Evolutionary conservation across 352 stramenopile genomes (phyloP), one percentile per base, ranked within the genome.

Genomic region (Phytophthora multivora): DNA sequence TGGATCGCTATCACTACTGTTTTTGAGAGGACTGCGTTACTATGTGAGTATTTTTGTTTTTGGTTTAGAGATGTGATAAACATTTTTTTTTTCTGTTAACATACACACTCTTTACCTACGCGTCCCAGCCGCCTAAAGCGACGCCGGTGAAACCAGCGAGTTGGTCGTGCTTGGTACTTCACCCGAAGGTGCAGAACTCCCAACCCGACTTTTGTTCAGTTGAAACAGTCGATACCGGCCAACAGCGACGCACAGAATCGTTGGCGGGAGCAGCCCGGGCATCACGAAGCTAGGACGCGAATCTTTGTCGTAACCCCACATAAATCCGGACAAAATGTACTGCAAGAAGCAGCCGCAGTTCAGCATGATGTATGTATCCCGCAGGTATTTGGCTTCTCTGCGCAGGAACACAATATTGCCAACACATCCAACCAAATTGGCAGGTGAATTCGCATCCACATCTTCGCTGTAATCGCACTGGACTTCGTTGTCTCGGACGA

Each of bases 231-330:
- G 31, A 25, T 36, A 51, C 40, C 41, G 15, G 9, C 57, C 57
- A 25, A 41, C 16, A 31, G 40, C 31, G 4, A 47, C 41, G 48
- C 48, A 53, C 4, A 59, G 4, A 12, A 65, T 48, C 0, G 30
- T 47, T 31, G 57, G 48, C 2, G 49, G 57, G n/a, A 65, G 39
- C 16, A 56, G 35, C n/a, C 15, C 49, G 7, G 49, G 35, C 12
- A 47, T 8, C 15, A 45, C 23, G 23, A 56, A 56, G 26, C 7
- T 35, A 36, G 35, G 35, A 6, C 49, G 49, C 0, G 49, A 56
- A 26, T 25, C 43, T 38, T 56, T 38, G 16, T 47, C 35, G 35
- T 56, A 56, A 4, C 33, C 23, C 23, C 49, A 56, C 49, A 56
- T 56, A 12, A 47, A 56, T 26, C 49, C 49, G 16, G 49, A 47